Percentiles rank a stretch among this genome's conserved stretches.
Evolutionary conservation across 164 flowering plant genomes (phyloP).

Genomic region (Stephania cephalantha): DNA sequence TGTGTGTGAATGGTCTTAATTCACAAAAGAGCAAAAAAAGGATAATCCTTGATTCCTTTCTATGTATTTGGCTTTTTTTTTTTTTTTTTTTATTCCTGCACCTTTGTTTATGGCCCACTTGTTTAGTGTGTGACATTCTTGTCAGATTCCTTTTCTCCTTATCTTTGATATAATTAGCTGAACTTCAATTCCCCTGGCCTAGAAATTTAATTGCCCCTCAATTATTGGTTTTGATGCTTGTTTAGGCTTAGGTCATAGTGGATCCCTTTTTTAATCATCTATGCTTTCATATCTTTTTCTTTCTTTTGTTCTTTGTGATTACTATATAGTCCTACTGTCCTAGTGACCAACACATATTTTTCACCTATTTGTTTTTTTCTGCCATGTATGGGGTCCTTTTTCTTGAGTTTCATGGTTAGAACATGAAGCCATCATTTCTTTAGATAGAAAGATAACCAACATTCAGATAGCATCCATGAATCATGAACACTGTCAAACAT

Average conservation of each 20-base stretch:
- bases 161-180: not conserved
- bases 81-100: not conserved
- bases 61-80: not conserved
- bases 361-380: not conserved
- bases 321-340: not conserved
- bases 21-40: not conserved
- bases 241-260: not conserved
- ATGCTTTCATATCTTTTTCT: not conserved
- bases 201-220: not conserved
- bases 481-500: conserved; percentile 13
- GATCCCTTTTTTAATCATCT: not conserved
- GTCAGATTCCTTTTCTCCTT: not conserved
- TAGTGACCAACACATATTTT: not conserved
- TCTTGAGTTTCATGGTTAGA: not conserved
- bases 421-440: conserved; percentile 4
- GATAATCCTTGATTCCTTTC: not conserved
- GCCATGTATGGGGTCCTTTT: not conserved
- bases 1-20: no score
- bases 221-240: not conserved
- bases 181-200: not conserved
- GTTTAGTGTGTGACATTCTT: not conserved
- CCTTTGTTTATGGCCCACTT: not conserved
- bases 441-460: conserved; percentile 1
- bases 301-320: not conserved
- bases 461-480: not conserved